Evolutionary conservation across 257 asterid genomes (phyloP).

Genomic region (Paulownia fortunei): DNA sequence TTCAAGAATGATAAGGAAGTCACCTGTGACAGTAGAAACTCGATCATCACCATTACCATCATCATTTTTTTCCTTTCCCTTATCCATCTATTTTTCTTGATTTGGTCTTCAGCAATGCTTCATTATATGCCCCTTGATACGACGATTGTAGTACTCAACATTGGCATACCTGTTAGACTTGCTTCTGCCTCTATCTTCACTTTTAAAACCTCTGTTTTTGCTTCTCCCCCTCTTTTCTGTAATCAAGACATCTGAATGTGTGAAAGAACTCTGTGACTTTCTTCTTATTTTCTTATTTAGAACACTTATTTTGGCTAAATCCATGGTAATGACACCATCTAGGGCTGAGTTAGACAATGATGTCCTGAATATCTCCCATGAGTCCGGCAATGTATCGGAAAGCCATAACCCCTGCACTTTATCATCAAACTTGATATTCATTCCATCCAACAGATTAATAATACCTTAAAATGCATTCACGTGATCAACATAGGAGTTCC

Average conservation of each 20-base stretch:
- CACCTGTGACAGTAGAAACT: neutral
- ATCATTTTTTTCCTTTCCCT: neutral
- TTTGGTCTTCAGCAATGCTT: neutral
- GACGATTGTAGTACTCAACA: conserved; percentile 1
- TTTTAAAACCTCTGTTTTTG: neutral
- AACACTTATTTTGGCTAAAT: neutral
- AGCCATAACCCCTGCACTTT: conserved; percentile 11
- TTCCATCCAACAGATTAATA: neutral
- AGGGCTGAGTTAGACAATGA: neutral
- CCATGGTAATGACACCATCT: neutral
- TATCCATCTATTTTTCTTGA: neutral
- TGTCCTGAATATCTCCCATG: neutral
- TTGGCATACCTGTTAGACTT: neutral
- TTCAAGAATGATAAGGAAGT: neutral
- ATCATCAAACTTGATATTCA: conserved; percentile 23
- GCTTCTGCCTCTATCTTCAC: neutral
- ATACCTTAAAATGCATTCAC: conserved; percentile 28
- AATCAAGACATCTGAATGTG: neutral
- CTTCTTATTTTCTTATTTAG: conserved; percentile 32
- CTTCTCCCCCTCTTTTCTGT: neutral
- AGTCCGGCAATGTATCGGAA: neutral
- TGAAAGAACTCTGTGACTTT: neutral
- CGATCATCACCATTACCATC: neutral
- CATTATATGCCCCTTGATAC: neutral
- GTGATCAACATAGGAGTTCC: conserved; percentile 20